Evolutionary conservation across 371 early-diverging fungal species (phyloP), one percentile per base, ranked within the genome.

Genomic region (Saksenaea oblongispora): DNA sequence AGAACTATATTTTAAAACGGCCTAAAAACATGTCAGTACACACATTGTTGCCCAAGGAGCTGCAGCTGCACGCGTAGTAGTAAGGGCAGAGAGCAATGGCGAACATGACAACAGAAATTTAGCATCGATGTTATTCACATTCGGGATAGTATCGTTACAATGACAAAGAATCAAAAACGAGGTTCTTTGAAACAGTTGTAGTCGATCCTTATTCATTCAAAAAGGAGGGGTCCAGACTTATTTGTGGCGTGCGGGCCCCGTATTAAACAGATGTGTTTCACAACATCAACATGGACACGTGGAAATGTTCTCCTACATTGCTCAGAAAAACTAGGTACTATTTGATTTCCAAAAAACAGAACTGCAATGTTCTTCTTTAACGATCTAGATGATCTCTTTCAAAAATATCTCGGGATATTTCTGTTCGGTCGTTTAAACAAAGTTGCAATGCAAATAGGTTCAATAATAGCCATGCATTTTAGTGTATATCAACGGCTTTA

Each of bases 241-340:
- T 17, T 41, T 14, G 51, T 47, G 51, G 51, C 51, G 51, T 47
- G 51, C 51, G 51, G 17, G 3, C 58, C 10, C 58, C 41, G 39
- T 57, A 34, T 57, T 17, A 34, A 35, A 26, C 58, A n/a, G 37
- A 57, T 35, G 58, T 57, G 26, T 57, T 57, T 41, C 58, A 57
- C 36, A 41, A 35, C 35, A 57, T 47, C 10, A 47, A 47, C 4
- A 47, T 2, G 22, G 22, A 47, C 51, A 47, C 51, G 51, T 47
- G 51, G 51, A 14, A 41, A 17, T n/a, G 18, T n/a, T n/a, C 7
- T 5, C 18, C 14, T n/a, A 41, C 42, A 41, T n/a, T 14, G 18
- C 17, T n/a, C 14, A 41, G 18, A 41, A 41, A 41, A 41, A 14
- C 8, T 13, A 17, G 14, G n/a, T 17, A n/a, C 42, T n/a, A 41